Conservation (phyloP, 2,329 filamentous ascomycete genomes). For the Calonectria multiphialidica region DNA sequence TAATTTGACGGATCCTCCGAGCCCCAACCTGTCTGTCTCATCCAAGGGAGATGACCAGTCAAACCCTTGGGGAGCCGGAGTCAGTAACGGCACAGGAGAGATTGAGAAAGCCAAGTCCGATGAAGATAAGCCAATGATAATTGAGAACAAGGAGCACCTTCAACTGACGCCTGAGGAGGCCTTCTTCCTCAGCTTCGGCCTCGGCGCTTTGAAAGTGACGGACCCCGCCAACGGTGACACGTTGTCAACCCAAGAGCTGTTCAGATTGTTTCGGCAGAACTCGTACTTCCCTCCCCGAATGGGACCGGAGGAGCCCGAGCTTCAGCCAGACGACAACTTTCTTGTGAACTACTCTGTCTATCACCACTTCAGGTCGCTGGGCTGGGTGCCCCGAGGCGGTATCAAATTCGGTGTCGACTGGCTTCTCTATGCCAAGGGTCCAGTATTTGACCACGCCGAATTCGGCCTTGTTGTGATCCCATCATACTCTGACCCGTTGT, state of each 20-base stretch:
- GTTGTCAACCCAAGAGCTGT: slow-evolving; percentile 68
- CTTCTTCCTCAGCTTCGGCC: slow-evolving; percentile 86
- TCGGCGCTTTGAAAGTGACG: slow-evolving; percentile 78
- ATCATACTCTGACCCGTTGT: slow-evolving; percentile 81
- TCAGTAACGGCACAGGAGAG: background rate
- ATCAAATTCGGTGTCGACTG: slow-evolving; percentile 97
- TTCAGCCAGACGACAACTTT: slow-evolving; percentile 85
- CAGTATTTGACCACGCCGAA: slow-evolving; percentile 94
- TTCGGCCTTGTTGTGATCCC: slow-evolving; percentile 90
- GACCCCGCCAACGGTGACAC: slow-evolving; percentile 59
- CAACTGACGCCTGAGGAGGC: slow-evolving; percentile 92
- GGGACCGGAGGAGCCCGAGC: slow-evolving; percentile 49
- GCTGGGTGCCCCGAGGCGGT: slow-evolving; percentile 93
- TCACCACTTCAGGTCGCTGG: slow-evolving; percentile 94
- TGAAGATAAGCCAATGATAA: slow-evolving; percentile 14
- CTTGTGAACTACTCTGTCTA: slow-evolving; percentile 90
- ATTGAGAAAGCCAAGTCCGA: background rate
- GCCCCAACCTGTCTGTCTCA: slow-evolving; percentile 50
- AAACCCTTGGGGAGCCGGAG: background rate
- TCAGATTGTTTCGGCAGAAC: slow-evolving; percentile 75
- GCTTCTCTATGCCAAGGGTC: slow-evolving; percentile 92
- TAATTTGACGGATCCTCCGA: slow-evolving; percentile 63
- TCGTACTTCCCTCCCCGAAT: slow-evolving; percentile 75
- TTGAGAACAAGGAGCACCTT: slow-evolving; percentile 80
- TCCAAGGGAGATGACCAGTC: slow-evolving; percentile 6